These are phyloP conservation scores for Alternaria solani DNA, from an alignment of 2,329 filamentous ascomycete species.

Conservation along the genomic window DNA sequence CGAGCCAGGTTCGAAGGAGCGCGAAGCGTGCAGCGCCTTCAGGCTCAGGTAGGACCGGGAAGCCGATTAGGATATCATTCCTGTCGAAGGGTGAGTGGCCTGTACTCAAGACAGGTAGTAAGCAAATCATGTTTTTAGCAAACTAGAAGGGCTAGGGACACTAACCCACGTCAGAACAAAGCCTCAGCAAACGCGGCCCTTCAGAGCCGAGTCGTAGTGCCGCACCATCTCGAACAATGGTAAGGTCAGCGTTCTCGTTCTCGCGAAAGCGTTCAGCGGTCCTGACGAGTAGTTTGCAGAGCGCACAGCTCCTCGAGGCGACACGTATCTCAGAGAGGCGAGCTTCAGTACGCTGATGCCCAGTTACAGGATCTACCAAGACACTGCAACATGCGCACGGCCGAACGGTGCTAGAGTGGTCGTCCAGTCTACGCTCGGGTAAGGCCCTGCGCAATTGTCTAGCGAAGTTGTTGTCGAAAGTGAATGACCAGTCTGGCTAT, in stretches of 20 bases:
- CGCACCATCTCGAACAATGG: constrained; percentile 11
- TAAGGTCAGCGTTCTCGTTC: constrained; percentile 8
- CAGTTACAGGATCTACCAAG: constrained; percentile 5
- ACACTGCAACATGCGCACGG: constrained; percentile 14
- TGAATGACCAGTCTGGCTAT: constrained; percentile 13
- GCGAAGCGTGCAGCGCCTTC: constrained; percentile 11
- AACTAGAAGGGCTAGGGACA: constrained; percentile 3
- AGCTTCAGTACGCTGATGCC: constrained; percentile 5
- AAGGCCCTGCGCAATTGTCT: constrained; percentile 9
- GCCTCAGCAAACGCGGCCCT: background rate
- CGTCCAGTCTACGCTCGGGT: constrained; percentile 3
- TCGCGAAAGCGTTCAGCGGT: constrained; percentile 8
- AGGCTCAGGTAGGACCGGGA: constrained; percentile 13
- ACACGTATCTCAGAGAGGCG: constrained; percentile 13
- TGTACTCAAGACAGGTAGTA: constrained; percentile 13
- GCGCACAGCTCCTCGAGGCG: constrained; percentile 16
- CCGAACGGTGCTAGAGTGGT: constrained; percentile 2
- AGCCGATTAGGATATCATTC: constrained; percentile 12
- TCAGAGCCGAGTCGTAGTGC: background rate
- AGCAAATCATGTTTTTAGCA: constrained; percentile 11
- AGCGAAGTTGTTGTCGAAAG: constrained; percentile 19
- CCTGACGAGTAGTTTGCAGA: constrained; percentile 7
- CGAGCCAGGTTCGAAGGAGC: constrained; percentile 22
- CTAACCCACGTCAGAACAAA: constrained; percentile 3
- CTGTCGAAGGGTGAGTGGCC: constrained; percentile 1